Evolutionary conservation across 768 basidiomycete species (phyloP), one percentile per base, ranked within the genome.

Genomic region (Tulasnella sp.): DNA sequence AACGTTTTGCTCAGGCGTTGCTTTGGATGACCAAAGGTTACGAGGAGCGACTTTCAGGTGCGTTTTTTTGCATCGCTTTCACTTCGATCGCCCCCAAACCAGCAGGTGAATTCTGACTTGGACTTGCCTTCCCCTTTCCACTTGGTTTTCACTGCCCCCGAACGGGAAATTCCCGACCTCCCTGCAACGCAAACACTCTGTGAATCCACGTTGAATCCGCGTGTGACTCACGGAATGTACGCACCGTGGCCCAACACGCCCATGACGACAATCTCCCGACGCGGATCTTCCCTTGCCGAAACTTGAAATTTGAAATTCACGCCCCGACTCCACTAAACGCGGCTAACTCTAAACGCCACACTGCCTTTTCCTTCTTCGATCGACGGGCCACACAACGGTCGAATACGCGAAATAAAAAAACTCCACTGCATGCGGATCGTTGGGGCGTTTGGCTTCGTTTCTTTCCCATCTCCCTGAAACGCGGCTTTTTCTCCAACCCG

Each of bases 11-110:
- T 31, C 93, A 99, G 84, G 95, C 97, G 36, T 86, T 99, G 74
- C 89, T 99, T 87, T 99, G 95, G 95, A 97, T 99, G 96, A 99
- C 97, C 40, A 90, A 92, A 82, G 97, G 97, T 12, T 99, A 99
- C 84, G 97, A 99, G 82, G 96, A 99, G 82, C 89, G 94, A 79
- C 84, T 99, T 79, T 89, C 91, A 84, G 94, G 96, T 95, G 74
- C 72, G 82, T 79, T 79, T 81, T 79, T 29, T n/a, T 78, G 45
- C 73, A 71, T 71, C 34, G 22, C 25, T 72, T 31, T 38, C 58
- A 29, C 52, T 72, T 69, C 58, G 58, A 64, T 64, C 58, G 58
- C 29, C 58, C 25, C 25, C 7, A 58, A 42, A 42, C 42, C 22
- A 58, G 29, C 22, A 58, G 17, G 49, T 4, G 49, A 45, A 49